phyloP scores from a whole-genome alignment of 139 green algal species.

The Microglena sp. region DNA sequence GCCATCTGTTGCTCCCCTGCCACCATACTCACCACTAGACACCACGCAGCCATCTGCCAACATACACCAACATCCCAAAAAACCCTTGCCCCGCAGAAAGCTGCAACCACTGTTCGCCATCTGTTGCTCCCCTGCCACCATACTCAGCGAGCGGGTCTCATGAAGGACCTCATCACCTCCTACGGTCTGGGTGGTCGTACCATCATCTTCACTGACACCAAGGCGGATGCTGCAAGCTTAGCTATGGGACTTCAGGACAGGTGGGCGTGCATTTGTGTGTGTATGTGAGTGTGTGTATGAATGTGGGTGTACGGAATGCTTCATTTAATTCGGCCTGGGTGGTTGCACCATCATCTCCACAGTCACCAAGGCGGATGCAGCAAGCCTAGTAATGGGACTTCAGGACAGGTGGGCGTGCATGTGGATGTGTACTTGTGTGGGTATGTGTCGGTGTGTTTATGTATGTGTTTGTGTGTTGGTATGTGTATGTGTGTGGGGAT shows the following conservation, averaged over 20 bases:
- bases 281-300: too few species aligned
- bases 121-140: conserved; percentile 87
- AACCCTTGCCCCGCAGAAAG: conserved; percentile 10
- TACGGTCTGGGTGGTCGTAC: conserved; percentile 69
- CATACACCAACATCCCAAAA: too few species aligned
- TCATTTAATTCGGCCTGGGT: conserved; percentile 17
- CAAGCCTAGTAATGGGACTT: conserved; percentile 67
- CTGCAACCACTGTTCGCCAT: conserved; percentile 75
- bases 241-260: conserved; percentile 43
- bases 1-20: conserved; percentile 84
- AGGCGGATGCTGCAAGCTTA: conserved; percentile 87
- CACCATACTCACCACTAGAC: conserved; percentile 85
- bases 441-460: too few species aligned
- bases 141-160: conserved; percentile 52
- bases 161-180: conserved; percentile 70
- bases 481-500: too few species aligned
- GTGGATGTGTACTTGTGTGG: too few species aligned
- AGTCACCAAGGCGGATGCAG: conserved; percentile 89
- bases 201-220: conserved; percentile 97
- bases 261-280: too few species aligned
- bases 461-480: too few species aligned
- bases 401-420: too few species aligned
- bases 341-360: conserved; percentile 91
- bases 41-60: too few species aligned
- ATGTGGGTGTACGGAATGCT: too few species aligned